phyloP scores from a whole-genome alignment of 2,329 filamentous ascomycete genomes.

The Ophiosphaerella herpotricha region DNA sequence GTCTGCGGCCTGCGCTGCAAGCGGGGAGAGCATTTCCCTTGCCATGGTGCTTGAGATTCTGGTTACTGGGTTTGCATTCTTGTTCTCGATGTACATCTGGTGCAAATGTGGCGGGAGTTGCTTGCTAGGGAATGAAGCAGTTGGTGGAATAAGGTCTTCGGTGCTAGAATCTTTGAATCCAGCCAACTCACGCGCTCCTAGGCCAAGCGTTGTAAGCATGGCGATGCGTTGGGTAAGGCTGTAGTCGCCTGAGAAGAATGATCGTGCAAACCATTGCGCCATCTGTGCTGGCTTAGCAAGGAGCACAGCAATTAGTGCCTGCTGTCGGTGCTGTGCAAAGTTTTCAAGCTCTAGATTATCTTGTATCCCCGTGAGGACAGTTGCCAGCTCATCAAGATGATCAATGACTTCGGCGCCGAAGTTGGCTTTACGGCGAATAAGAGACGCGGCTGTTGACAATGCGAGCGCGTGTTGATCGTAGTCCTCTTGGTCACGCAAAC shows the following conservation, averaged over 20 bases:
- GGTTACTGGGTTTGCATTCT: conserved; percentile 64
- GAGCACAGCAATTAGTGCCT: conserved; percentile 81
- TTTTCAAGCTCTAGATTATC: conserved; percentile 78
- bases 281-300: conserved; percentile 76
- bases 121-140: conserved; percentile 75
- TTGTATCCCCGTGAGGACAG: conserved; percentile 76
- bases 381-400: conserved; percentile 79
- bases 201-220: conserved; percentile 78
- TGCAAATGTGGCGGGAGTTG: conserved; percentile 75
- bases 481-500: conserved; percentile 78
- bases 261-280: conserved; percentile 81
- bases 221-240: conserved; percentile 82
- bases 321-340: conserved; percentile 75
- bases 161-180: conserved; percentile 68
- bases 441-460: conserved; percentile 71
- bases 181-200: conserved; percentile 82
- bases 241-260: conserved; percentile 91
- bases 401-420: conserved; percentile 88
- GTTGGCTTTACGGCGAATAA: conserved; percentile 86
- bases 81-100: conserved; percentile 63
- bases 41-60: conserved; percentile 70
- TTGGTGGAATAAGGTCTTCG: conserved; percentile 46
- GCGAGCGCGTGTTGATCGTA: conserved; percentile 84
- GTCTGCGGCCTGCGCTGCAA: conserved; percentile 83
- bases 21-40: conserved; percentile 74